Evolutionary conservation across 208 protist species (phyloP), one percentile per base, ranked within the genome.

Genomic region (Trypanosoma melophagium): DNA sequence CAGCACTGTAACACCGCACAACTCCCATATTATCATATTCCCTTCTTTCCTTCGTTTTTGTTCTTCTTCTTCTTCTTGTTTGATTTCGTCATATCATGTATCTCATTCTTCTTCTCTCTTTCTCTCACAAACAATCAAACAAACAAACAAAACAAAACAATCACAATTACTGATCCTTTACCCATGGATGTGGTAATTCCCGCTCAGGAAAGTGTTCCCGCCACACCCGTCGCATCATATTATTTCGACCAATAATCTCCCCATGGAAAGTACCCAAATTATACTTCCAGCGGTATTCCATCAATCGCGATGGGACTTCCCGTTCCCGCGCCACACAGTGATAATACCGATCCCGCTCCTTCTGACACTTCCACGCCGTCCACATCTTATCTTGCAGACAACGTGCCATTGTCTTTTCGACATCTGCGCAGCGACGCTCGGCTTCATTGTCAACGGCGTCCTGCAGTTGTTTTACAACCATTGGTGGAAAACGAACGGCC

Each of bases 301-400:
- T 35, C 28, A 35, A 35, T 35, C 28, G 28, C 28, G 28, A 35
- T 35, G 28, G 28, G 59, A 65, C 50, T 57, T 77, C 65, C 62
- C 88, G 77, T 21, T 66, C 71, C 13, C 77, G 74, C 24, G 61
- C 57, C n/a, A 84, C 78, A 60, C 89, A 94, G 45, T 79, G 42
- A 57, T 79, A 89, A 71, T 92, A 92, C 9, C 42, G 57, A 53
- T 94, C 89, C 12, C 89, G 86, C 69, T 91, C 79, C 75, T 94
- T 94, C 79, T 94, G 86, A 71, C 89, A 94, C 77, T 94, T 94
- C 86, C 89, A 94, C 40, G 84, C 81, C 2, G 89, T 92, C 86
- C 89, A 94, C 83, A 92, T 92, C 63, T 94, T 94, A 57, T 92
- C 86, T 63, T 94, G 89, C 67, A 94, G 63, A 56, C 89, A 94